Base-by-base conservation (phyloP, 73 alveolate species). In the Symbiodinium pilosum region DNA sequence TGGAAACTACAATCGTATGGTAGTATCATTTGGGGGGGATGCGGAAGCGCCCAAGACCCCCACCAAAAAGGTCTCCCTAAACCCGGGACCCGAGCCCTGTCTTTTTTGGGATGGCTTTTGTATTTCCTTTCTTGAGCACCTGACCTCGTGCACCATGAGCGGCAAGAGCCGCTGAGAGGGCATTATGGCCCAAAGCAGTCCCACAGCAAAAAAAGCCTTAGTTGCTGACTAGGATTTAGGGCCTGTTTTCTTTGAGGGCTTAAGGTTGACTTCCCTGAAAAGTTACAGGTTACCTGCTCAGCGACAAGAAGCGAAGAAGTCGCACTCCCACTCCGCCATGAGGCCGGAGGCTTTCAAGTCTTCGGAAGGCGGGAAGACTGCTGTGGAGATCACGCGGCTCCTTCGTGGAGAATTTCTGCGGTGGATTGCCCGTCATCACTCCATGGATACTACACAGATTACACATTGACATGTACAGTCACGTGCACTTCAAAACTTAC, bases 281-380 rank as follows among this genome's bases (percentile, higher is more conserved):
- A 54, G 34, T 4, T 3, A 54, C 71, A 54, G 71, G 24, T 54
- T 14, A 2, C 71, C 71, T 52, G 26, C 4, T 7, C n/a, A 54
- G 18, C 34, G 71, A 54, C 71, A 14, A 54, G 71, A 64, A 26
- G 77, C 77, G 32, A 64, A 64, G 41, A 64, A 64, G 77, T 64
- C 77, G 77, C 77, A 64, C 77, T 64, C 77, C 77, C 77, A 64
- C 77, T 64, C 77, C 16, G 77, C 77, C 77, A 64, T 64, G 38
- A 64, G 38, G 77, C 77, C 77, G 38, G 77, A 64, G 77, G 77
- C 77, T 18, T 64, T 64, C 77, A 64, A 64, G 28, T 64, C 77
- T 64, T 64, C 77, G 38, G 77, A 64, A 0, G 77, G 77, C 0
- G 77, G 77, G 77, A 64, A 64, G 77, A 18, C 77, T 18, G 77